Evolutionary conservation across 768 basidiomycete genomes (phyloP).

Genomic region (Sarcodon aspratus): DNA sequence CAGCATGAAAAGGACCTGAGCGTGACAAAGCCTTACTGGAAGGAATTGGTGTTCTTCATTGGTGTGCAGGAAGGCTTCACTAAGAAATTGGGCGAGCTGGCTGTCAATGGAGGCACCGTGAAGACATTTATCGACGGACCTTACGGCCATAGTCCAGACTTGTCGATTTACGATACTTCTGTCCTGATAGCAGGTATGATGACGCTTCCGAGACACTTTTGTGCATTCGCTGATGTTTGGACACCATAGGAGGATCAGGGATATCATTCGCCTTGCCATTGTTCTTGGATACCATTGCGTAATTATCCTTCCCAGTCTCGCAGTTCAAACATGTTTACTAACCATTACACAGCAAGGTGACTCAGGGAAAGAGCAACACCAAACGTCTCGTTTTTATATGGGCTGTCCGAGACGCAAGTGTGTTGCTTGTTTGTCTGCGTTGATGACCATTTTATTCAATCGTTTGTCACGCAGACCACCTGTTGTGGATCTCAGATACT

Average conservation of each 20-base stretch:
- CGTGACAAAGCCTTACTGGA: conserved; percentile 8
- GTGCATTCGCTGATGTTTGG: background rate
- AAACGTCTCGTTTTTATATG: conserved; percentile 29
- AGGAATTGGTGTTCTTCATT: conserved; percentile 46
- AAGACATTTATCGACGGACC: conserved; percentile 50
- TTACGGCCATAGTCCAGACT: conserved; percentile 33
- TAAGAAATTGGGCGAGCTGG: conserved; percentile 27
- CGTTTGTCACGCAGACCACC: conserved; percentile 16
- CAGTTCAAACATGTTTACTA: background rate
- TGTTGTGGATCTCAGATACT: conserved; percentile 33
- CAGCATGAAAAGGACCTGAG: conserved; percentile 3
- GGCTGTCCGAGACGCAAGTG: conserved; percentile 28
- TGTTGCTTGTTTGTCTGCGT: background rate
- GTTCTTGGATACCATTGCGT: conserved; percentile 32
- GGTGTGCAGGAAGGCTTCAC: conserved; percentile 53
- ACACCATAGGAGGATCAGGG: conserved; percentile 33
- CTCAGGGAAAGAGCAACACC: conserved; percentile 13
- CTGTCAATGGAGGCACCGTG: conserved; percentile 18
- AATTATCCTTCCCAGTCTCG: conserved; percentile 4
- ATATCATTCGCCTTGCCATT: conserved; percentile 35
- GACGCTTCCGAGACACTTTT: background rate
- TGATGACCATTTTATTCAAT: background rate
- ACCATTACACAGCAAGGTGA: conserved; percentile 15
- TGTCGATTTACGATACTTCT: conserved; percentile 30
- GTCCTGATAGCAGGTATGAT: conserved; percentile 38